These are phyloP conservation scores for Xanthoconium purpureum DNA, from an alignment of 768 basidiomycete genomes.

Conservation along the genomic window DNA sequence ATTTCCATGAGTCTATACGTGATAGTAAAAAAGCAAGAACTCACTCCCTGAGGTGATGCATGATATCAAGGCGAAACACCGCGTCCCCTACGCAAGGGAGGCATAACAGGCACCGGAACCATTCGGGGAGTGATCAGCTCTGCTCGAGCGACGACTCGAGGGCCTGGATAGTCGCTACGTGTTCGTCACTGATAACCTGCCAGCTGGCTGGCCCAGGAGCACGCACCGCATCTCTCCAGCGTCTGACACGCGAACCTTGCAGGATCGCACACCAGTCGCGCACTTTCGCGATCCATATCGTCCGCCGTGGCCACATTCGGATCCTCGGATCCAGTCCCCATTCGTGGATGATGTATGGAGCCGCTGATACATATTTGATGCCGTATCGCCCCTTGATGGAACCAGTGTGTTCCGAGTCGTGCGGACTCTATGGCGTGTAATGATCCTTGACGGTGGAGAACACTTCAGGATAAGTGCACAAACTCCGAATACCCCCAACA, in stretches of 20 bases:
- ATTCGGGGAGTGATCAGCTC: not conserved
- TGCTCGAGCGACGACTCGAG: not conserved
- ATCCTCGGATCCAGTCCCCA: constrained; percentile 8
- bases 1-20: not conserved
- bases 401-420: not conserved
- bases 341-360: not conserved
- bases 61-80: no score
- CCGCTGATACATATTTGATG: not conserved
- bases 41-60: not conserved
- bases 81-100: not conserved
- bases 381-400: not conserved
- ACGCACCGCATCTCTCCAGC: constrained; percentile 13
- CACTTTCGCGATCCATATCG: constrained; percentile 10
- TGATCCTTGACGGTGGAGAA: not conserved
- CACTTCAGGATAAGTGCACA: not conserved
- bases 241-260: not conserved
- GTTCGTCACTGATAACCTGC: not conserved
- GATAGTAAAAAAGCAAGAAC: not conserved
- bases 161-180: not conserved
- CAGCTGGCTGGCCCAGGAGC: not conserved
- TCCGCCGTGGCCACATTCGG: constrained; percentile 5
- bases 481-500: no score
- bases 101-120: not conserved
- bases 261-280: constrained; percentile 4
- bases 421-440: not conserved